Base-by-base conservation (phyloP, 2,329 filamentous ascomycete genomes). In the Coniochaeta pulveracea region DNA sequence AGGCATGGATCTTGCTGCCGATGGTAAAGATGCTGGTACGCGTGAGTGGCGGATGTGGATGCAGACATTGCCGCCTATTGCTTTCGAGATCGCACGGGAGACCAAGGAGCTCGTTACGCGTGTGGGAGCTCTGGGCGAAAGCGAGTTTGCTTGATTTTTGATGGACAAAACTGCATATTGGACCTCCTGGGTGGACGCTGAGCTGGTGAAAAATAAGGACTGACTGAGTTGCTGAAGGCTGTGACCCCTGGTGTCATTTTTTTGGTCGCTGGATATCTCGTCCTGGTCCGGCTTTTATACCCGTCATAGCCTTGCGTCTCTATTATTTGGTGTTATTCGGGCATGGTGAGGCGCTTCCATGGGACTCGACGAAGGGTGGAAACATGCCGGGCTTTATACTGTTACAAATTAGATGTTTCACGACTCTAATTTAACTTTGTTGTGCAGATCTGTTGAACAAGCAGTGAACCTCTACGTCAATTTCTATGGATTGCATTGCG, bases 81-180 rank as follows among this genome's bases (percentile, higher is more conserved):
- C 84, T n/a, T 93, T 93, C 55, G 81, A 85, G 56, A 80, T 89
- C 50, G 85, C 82, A 6, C 69, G 81, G 38, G 81, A 86, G 56
- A 82, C 80, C 33, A 91, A 89, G 62, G 84, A 83, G 51, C 60
- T 85, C 38, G 70, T 33, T 10, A 31, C 9, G 15, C 14, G 3
- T 30, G 6, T 12, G 27, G 27, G 16, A n/a, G 8, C 4, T 21
- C 15, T 16, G 14, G 28, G 28, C 28, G 18, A 16, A 19, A n/a
- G n/a, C n/a, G n/a, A n/a, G n/a, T n/a, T n/a, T n/a, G n/a, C n/a
- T n/a, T n/a, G n/a, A n/a, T n/a, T n/a, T n/a, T n/a, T n/a, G n/a
- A n/a, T n/a, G n/a, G n/a, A n/a, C n/a, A n/a, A n/a, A n/a, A n/a
- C n/a, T n/a, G n/a, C n/a, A n/a, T n/a, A n/a, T n/a, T n/a, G n/a